These are phyloP conservation scores for Candida oleophila DNA, from an alignment of 805 yeast genomes.

Conservation along the genomic window DNA sequence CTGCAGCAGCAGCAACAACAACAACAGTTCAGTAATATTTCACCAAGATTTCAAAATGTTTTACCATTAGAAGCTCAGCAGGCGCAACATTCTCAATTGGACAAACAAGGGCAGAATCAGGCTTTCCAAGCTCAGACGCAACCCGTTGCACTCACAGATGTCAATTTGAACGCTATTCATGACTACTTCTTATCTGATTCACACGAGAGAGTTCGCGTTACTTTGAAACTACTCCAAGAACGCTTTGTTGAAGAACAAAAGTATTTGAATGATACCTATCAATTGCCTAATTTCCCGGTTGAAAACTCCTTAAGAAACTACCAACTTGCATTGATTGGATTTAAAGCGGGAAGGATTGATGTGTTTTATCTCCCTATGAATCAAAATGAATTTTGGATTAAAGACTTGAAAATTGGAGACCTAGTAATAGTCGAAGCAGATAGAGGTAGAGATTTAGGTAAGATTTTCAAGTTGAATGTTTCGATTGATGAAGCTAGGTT, in stretches of 20 bases:
- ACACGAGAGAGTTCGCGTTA: slow-evolving; percentile 39
- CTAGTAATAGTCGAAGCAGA: slow-evolving; percentile 84
- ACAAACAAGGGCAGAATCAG: background rate
- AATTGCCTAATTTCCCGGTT: slow-evolving; percentile 35
- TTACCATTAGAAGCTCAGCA: background rate
- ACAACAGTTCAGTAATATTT: background rate
- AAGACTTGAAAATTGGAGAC: slow-evolving; percentile 51
- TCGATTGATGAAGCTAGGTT: slow-evolving; percentile 65
- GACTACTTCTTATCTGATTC: slow-evolving; percentile 39
- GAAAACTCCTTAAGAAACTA: slow-evolving; percentile 34
- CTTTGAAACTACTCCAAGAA: slow-evolving; percentile 24
- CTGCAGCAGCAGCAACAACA: background rate
- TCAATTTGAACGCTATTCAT: slow-evolving; percentile 20
- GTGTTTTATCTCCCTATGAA: slow-evolving; percentile 60
- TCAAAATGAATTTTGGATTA: slow-evolving; percentile 15
- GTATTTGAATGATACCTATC: slow-evolving; percentile 28
- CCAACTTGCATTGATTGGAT: slow-evolving; percentile 62
- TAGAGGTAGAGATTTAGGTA: slow-evolving; percentile 76
- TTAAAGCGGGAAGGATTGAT: slow-evolving; percentile 78
- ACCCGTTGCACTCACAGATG: background rate
- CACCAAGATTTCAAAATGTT: background rate
- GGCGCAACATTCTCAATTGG: background rate
- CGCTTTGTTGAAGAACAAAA: slow-evolving; percentile 29
- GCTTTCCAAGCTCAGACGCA: background rate
- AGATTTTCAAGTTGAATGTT: slow-evolving; percentile 56